Conservation (phyloP, 192 early-diverging fungal genomes). For the Jimgerdemannia flammicorona region DNA sequence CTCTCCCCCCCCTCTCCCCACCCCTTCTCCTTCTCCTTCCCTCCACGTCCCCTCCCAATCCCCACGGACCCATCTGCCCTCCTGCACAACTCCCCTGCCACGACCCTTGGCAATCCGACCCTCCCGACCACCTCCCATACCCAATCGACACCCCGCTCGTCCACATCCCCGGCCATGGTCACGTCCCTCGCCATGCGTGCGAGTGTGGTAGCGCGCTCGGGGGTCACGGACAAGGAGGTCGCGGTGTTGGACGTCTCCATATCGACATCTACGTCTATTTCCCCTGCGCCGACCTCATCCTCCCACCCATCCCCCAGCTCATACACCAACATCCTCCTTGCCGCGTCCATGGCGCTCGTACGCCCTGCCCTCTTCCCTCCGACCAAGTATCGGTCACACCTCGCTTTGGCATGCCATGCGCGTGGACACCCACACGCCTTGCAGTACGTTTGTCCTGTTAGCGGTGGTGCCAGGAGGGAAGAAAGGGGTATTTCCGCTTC, state of each 20-base stretch:
- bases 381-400: not conserved
- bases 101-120: conserved; percentile 22
- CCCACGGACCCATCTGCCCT: conserved; percentile 14
- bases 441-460: conserved; percentile 18
- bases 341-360: not conserved
- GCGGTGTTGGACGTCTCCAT: conserved; percentile 22
- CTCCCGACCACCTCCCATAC: conserved; percentile 34
- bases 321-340: not conserved
- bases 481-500: not conserved
- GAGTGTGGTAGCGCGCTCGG: too few relatives aligned
- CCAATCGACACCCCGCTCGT: conserved; percentile 36
- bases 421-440: conserved; percentile 34
- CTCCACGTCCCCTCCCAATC: conserved; percentile 2
- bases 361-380: not conserved
- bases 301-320: conserved; percentile 9
- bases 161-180: conserved; percentile 1
- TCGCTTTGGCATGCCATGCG: conserved; percentile 5
- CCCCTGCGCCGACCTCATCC: conserved; percentile 1
- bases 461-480: not conserved
- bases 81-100: conserved; percentile 27
- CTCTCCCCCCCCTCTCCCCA: not conserved
- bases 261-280: conserved; percentile 4
- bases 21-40: conserved; percentile 20
- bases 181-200: not conserved
- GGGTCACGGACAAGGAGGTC: too few relatives aligned